Evolutionary conservation across 192 early-diverging fungal species (phyloP), one percentile per base, ranked within the genome.

Genomic region (Anaeromyces robustus): DNA sequence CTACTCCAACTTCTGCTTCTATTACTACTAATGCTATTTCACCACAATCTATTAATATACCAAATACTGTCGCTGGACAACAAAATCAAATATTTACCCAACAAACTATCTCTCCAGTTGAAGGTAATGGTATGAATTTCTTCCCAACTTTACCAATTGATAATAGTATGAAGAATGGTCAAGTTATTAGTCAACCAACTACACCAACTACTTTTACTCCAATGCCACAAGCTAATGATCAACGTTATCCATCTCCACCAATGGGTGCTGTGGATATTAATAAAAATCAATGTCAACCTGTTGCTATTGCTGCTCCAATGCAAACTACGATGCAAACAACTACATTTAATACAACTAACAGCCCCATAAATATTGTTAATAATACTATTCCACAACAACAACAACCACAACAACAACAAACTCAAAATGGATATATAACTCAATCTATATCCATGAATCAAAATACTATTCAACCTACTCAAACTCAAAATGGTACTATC

Each of bases 1-100:
- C 78, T 39, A 78, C 78, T 78, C 78, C 78, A 78, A 9, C 78
- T 22, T 78, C 78, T 19, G 22, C 78, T 78, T 78, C 78, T 78
- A 78, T 39, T 26, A n/a, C 78, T 1, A 11, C 31, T n/a, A 78
- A 34, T 32, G 16, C 78, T 11, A 34, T 39, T 26, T 39, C 78
- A 3, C 26, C 78, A n/a, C 78, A 78, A 78, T 28, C 78, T 29
- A 31, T 31, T 19, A 31, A 22, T 26, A 34, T 78, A 29, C 78
- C 31, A 78, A 18, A 78, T n/a, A 31, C 26, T n/a, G 78, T 39
- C 6, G 22, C n/a, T 12, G 11, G n/a, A 29, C 78, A 39, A 78
- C 78, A 39, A 30, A 17, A 30, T 26, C 78, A 26, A 31, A 39
- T 26, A 5, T 31, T 26, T n/a, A 31, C 22, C 11, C 78, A 39